These are phyloP conservation scores for Rhodosporidiobolus sp. DNA, from an alignment of 768 basidiomycete genomes.

Conservation along the genomic window DNA sequence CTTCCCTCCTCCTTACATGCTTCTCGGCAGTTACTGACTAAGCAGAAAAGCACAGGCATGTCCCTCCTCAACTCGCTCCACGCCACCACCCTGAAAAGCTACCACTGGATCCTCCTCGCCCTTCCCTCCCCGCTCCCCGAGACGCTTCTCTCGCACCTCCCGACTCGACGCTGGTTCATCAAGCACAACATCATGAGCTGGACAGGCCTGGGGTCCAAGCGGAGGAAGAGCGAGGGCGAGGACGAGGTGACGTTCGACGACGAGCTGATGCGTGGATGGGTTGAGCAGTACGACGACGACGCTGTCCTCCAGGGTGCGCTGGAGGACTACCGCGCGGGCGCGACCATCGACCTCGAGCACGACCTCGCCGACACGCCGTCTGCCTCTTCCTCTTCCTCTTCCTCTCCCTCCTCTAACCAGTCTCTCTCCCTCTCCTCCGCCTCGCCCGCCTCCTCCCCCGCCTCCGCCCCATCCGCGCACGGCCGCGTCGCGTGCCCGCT, in stretches of 20 bases:
- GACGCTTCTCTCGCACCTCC: slow-evolving; percentile 1
- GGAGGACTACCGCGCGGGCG: slow-evolving; percentile 49
- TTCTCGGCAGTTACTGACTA: too few relatives aligned
- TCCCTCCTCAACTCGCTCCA: not conserved
- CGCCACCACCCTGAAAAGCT: not conserved
- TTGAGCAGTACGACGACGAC: not conserved
- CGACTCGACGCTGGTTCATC: not conserved
- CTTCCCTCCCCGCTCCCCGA: not conserved
- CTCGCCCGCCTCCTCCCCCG: too few relatives aligned
- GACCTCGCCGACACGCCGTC: slow-evolving; percentile 39
- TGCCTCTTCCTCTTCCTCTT: too few relatives aligned
- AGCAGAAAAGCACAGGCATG: slow-evolving; percentile 7
- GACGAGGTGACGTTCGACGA: not conserved
- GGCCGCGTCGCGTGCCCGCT: slow-evolving; percentile 1
- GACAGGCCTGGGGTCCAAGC: not conserved
- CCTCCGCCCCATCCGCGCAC: slow-evolving; percentile 11
- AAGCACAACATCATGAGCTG: slow-evolving; percentile 4
- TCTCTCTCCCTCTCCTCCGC: too few relatives aligned
- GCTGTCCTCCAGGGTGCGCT: slow-evolving; percentile 9
- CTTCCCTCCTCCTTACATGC: slow-evolving; percentile 3
- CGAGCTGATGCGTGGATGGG: not conserved
- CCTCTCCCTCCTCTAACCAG: too few relatives aligned
- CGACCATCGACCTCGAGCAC: slow-evolving; percentile 47
- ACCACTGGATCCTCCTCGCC: slow-evolving; percentile 17
- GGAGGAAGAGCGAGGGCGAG: too few relatives aligned